Base-by-base conservation (phyloP, 345 rosid genomes). In the Ailanthus altissimus region DNA sequence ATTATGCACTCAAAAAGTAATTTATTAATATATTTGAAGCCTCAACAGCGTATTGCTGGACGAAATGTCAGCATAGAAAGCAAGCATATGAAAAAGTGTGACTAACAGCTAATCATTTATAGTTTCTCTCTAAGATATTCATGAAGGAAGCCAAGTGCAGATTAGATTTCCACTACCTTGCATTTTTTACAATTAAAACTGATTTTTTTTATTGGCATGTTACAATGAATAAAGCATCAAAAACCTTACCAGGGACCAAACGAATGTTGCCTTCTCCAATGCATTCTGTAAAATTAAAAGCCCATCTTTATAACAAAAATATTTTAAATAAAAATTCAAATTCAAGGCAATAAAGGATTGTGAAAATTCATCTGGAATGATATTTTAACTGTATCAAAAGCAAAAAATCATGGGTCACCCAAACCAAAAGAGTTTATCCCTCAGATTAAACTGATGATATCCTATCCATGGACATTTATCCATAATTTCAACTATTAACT, bases 391-490 rank as follows among this genome's bases (percentile, higher is more conserved):
- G 91, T 73, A 91, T 89, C 80, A 89, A 63, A 79, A 76, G 58
- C 65, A 91, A 79, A 45, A 91, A 87, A 89, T 77, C 83, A 40
- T 74, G 15, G 94, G 94, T 72, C 79, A 88, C 67, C 88, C 84
- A 78, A 91, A 88, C 94, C 92, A 91, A 61, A 91, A 91, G 42
- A 89, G 91, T 51, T 84, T 89, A 62, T 91, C 88, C 82, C 92
- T 84, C 69, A 88, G 86, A 72, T 88, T 85, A 80, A 89, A 82
- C 38, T 76, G 76, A 62, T 36, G 84, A 72, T 73, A 68, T 46
- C 77, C 87, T 12, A n/a, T 32, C 69, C 73, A 58, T 10, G 85
- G 87, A 73, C 56, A 69, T n/a, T 78, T 43, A 47, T 88, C 87
- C 84, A 67, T 71, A 69, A 83, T 83, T 86, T 91, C 94, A 75